Conservation (phyloP, 164 flowering plant genomes). For the Vitis rupestris region DNA sequence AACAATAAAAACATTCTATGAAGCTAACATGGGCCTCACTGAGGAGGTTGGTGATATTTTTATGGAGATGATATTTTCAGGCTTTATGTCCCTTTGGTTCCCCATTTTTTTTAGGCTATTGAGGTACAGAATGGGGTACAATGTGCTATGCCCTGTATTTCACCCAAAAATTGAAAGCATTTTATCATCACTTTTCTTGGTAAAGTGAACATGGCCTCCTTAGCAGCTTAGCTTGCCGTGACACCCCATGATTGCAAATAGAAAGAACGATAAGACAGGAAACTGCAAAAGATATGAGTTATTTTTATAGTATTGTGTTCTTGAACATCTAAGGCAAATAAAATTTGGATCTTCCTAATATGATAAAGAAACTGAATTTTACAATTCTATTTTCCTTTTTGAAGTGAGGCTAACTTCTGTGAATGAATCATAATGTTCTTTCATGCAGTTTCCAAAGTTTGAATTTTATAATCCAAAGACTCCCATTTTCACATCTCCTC, state of each 20-base stretch:
- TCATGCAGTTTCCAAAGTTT: conserved; percentile 62
- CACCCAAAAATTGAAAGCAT: too few species aligned
- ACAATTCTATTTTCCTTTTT: neutral
- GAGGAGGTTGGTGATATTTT: conserved; percentile 50
- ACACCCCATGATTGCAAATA: too few species aligned
- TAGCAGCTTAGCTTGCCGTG: too few species aligned
- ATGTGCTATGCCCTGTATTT: too few species aligned
- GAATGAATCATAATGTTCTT: neutral
- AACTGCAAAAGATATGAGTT: too few species aligned
- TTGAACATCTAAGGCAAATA: neutral
- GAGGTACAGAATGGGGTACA: too few species aligned
- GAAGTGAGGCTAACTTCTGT: neutral
- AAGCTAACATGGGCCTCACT: conserved; percentile 80
- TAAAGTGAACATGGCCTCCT: too few species aligned
- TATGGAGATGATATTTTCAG: neutral
- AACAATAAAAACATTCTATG: conserved; percentile 70
- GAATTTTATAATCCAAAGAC: conserved; percentile 75
- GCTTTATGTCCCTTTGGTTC: neutral
- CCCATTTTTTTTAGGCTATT: neutral
- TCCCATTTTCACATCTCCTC: conserved; percentile 81
- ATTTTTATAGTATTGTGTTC: too few species aligned
- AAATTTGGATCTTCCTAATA: neutral
- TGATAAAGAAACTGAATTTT: neutral
- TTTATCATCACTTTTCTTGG: too few species aligned
- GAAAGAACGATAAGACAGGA: too few species aligned